Evolutionary conservation across 1,139 yeast genomes (phyloP).

Genomic region (Debaryomycetaceae sp.): DNA sequence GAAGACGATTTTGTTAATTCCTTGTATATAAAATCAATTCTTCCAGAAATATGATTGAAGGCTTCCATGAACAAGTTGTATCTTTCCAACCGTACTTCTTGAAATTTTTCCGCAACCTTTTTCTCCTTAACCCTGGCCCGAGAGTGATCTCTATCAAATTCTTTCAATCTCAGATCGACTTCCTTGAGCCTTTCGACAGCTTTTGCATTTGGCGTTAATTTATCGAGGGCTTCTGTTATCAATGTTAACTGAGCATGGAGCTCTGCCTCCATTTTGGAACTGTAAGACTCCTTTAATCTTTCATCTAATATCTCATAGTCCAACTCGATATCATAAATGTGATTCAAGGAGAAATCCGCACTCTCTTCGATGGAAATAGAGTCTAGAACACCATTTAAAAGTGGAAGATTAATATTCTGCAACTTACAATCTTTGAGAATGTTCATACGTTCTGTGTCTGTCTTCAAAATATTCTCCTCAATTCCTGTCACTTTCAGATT

Average conservation of each 20-base stretch:
- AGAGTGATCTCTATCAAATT: slow-evolving; percentile 64
- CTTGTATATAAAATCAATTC: slow-evolving; percentile 79
- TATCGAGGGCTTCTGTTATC: slow-evolving; percentile 47
- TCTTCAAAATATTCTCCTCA: slow-evolving; percentile 55
- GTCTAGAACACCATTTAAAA: slow-evolving; percentile 55
- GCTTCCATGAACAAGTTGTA: slow-evolving; percentile 65
- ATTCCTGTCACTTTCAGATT: slow-evolving; percentile 32
- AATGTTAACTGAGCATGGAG: slow-evolving; percentile 35
- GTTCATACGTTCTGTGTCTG: slow-evolving; percentile 56
- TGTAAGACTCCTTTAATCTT: slow-evolving; percentile 38
- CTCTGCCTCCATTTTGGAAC: slow-evolving; percentile 43
- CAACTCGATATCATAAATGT: slow-evolving; percentile 48
- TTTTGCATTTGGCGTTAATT: slow-evolving; percentile 73
- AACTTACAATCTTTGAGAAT: slow-evolving; percentile 72
- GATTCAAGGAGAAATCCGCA: slow-evolving; percentile 35
- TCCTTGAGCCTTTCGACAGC: slow-evolving; percentile 76
- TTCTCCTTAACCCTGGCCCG: slow-evolving; percentile 61
- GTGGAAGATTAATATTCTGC: slow-evolving; percentile 65
- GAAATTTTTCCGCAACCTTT: slow-evolving; percentile 53
- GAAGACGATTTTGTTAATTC: slow-evolving; percentile 71
- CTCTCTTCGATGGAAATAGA: slow-evolving; percentile 45
- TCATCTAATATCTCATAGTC: slow-evolving; percentile 54
- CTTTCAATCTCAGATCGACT: slow-evolving; percentile 58
- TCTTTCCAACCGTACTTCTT: slow-evolving; percentile 58
- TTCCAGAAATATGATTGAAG: slow-evolving; percentile 67